Conservation (phyloP, 441 rosid genomes). For the Bocquillonia castaneifolia region DNA sequence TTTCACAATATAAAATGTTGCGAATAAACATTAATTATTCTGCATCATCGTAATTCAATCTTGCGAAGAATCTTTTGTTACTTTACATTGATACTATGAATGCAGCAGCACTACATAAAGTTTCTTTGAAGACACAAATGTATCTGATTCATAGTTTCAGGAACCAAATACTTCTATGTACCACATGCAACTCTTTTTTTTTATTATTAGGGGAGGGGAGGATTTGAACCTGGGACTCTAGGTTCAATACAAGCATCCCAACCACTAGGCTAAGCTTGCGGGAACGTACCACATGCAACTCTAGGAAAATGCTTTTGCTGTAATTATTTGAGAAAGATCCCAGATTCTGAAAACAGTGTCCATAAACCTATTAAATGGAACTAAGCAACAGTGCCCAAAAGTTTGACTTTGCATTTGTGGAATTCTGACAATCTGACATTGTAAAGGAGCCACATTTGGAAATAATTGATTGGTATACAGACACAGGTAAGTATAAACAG, state of each 20-base stretch:
- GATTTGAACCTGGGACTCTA: too few relatives aligned
- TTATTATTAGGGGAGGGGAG: too few relatives aligned
- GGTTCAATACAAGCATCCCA: too few relatives aligned
- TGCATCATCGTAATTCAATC: neutral
- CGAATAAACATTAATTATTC: neutral
- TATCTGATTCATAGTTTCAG: neutral
- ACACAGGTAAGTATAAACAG: neutral
- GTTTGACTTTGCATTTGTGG: neutral
- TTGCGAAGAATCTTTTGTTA: neutral
- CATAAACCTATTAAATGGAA: neutral
- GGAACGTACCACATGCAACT: too few relatives aligned
- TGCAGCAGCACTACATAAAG: neutral
- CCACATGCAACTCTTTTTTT: neutral
- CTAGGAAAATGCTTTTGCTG: neutral
- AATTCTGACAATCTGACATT: neutral
- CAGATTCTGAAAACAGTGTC: neutral
- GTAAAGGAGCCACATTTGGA: neutral
- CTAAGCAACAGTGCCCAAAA: neutral
- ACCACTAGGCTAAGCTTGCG: too few relatives aligned
- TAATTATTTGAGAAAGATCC: neutral
- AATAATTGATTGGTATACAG: neutral
- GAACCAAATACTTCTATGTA: constrained; percentile 9
- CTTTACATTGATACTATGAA: neutral
- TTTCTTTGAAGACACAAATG: neutral
- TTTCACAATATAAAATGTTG: neutral